Conservation (phyloP, 805 yeast species). For the Saccharomyces eubayanus region DNA sequence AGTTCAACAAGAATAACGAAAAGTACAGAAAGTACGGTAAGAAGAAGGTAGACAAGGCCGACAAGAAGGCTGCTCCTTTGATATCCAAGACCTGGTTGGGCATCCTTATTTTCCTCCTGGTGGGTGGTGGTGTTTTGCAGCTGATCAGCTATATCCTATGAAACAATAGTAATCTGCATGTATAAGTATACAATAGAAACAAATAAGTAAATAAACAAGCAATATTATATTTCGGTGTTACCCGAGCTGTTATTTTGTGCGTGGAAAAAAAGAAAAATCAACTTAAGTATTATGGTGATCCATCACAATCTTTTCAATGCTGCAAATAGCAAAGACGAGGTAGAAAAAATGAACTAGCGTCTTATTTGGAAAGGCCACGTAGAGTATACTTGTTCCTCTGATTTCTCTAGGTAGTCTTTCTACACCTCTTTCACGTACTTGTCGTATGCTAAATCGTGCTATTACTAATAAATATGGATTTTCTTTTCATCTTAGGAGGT, state of each 20-base stretch:
- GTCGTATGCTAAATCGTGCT: not conserved
- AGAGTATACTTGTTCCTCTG: not conserved
- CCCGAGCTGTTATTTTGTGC: not conserved
- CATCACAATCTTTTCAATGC: not conserved
- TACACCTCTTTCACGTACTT: not conserved
- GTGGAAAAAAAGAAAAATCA: not conserved
- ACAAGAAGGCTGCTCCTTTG: constrained; percentile 39
- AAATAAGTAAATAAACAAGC: not conserved
- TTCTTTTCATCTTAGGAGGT: not conserved
- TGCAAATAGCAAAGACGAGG: not conserved
- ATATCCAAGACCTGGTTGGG: constrained; percentile 59
- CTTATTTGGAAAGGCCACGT: not conserved
- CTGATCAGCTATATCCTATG: constrained; percentile 47
- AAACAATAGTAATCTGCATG: constrained; percentile 1
- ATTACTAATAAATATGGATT: not conserved
- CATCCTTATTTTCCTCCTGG: constrained; percentile 53
- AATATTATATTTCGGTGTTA: not conserved
- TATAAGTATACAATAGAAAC: not conserved
- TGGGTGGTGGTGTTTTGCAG: constrained; percentile 80
- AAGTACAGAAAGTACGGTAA: constrained; percentile 59
- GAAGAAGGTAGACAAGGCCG: constrained; percentile 38
- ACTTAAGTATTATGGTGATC: not conserved
- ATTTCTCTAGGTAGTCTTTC: not conserved
- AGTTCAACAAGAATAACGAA: constrained; percentile 66
- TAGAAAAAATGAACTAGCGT: not conserved